Evolutionary conservation across 2,329 filamentous ascomycete species (phyloP), one percentile per base, ranked within the genome.

Genomic region (Ophiostoma populinum): DNA sequence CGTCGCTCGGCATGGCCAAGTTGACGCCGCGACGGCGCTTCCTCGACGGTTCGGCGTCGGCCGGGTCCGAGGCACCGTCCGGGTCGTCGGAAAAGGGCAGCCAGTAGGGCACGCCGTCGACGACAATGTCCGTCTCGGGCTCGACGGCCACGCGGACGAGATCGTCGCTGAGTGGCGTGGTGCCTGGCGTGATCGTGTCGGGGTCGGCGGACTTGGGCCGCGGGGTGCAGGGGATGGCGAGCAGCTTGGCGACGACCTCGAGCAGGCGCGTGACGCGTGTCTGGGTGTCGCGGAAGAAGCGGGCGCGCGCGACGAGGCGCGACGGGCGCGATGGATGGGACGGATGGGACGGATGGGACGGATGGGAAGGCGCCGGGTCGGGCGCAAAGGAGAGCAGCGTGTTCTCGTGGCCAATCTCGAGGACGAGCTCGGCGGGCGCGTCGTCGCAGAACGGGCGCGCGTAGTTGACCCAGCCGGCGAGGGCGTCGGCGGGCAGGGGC

Each of bases 381-480:
- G 69, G 56, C 44, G 75, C 15, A 13, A 32, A 32, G 4, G 17
- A 63, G 24, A 81, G 51, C 20, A 62, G 54, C 3, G 72, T 79
- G 35, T 63, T 63, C 46, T 82, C 78, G 29, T 64, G 65, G 13
- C 75, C 73, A 33, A 92, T 78, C 52, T 95, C 83, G 2, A 94
- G 58, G 18, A 95, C 65, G 16, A 94, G 65, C 50, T 86, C 80
- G 40, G 71, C 64, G 0, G 77, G 57, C 16, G 63, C 63, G 35
- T 81, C 73, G 51, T 94, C 85, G n/a, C 83, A 74, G 47, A 77
- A 92, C 0, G 87, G 87, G 6, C 87, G 73, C 11, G 80, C 72
- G 47, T 95, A 95, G 43, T 72, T 71, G 19, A 92, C 72, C 62
- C 70, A 80, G 26, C 55, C 56, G 12, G 52, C 47, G 20, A 55